These are phyloP conservation scores for Solanum medicagineum DNA, from an alignment of 257 asterid species.

Conservation along the genomic window DNA sequence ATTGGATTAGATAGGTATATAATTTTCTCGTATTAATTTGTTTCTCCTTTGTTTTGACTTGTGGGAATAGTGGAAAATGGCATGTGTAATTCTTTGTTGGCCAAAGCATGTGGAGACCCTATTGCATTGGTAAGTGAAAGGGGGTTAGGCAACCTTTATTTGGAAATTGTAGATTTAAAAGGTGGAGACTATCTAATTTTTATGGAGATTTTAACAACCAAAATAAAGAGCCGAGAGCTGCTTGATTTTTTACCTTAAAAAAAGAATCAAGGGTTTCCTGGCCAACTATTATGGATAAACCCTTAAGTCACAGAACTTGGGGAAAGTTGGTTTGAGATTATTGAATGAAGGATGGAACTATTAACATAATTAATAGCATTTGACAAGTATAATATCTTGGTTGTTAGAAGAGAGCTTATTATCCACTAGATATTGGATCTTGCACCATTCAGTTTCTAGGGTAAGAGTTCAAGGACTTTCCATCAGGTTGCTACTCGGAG, in stretches of 20 bases:
- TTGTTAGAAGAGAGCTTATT: background rate
- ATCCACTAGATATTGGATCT: background rate
- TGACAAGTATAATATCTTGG: background rate
- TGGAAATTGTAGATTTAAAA: background rate
- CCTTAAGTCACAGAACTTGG: background rate
- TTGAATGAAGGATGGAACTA: background rate
- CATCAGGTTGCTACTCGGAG: background rate
- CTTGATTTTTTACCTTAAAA: background rate
- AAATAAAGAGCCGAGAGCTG: background rate
- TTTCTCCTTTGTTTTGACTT: background rate
- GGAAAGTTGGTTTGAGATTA: background rate
- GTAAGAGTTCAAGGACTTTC: background rate
- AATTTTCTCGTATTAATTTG: background rate
- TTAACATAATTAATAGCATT: background rate
- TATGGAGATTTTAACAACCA: background rate
- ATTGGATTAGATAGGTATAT: background rate
- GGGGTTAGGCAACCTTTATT: background rate
- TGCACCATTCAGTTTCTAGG: background rate
- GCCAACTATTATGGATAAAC: background rate
- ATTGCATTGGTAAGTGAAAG: background rate
- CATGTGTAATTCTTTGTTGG: background rate
- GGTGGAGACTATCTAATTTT: background rate
- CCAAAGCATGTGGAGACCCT: background rate
- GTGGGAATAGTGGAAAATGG: background rate
- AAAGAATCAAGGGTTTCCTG: background rate